A percentile compares a stretch with the other conserved stretches of the same genome.
These are phyloP conservation scores for Mycosphaerella arachidis DNA, from an alignment of 2,329 filamentous ascomycete genomes.

Conservation along the genomic window DNA sequence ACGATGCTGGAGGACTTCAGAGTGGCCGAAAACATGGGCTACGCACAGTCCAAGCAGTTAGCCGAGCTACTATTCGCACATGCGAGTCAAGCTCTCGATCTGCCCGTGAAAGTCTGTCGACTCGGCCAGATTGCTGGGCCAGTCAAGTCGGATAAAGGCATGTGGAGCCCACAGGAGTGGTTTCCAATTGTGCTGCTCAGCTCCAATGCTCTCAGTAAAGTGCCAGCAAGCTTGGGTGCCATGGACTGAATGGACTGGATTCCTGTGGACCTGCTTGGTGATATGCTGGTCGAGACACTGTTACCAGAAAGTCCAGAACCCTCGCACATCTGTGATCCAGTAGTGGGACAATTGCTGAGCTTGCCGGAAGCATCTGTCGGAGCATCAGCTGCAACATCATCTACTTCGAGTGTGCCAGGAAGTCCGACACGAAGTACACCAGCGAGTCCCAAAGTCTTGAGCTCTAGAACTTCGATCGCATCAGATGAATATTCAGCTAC, in stretches of 20 bases:
- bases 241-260: slow-evolving; percentile 51
- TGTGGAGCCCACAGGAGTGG: slow-evolving; percentile 57
- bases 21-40: slow-evolving; percentile 24
- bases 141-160: slow-evolving; percentile 14
- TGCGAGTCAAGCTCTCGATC: slow-evolving; percentile 19
- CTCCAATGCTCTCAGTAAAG: slow-evolving; percentile 44
- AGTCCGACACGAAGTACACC: neutral
- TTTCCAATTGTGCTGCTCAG: slow-evolving; percentile 47
- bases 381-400: neutral
- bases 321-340: neutral
- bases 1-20: slow-evolving; percentile 19
- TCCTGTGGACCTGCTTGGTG: slow-evolving; percentile 40
- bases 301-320: neutral
- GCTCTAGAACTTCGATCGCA: neutral
- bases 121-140: slow-evolving; percentile 17
- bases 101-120: slow-evolving; percentile 6
- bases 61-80: slow-evolving; percentile 25
- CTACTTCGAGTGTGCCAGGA: neutral
- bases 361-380: neutral
- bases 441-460: neutral
- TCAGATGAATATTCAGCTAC: neutral
- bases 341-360: neutral
- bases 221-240: slow-evolving; percentile 45
- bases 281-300: neutral
- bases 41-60: slow-evolving; percentile 33